Base-by-base conservation (phyloP, 2,329 filamentous ascomycete species). In the Blastomyces parvus region DNA sequence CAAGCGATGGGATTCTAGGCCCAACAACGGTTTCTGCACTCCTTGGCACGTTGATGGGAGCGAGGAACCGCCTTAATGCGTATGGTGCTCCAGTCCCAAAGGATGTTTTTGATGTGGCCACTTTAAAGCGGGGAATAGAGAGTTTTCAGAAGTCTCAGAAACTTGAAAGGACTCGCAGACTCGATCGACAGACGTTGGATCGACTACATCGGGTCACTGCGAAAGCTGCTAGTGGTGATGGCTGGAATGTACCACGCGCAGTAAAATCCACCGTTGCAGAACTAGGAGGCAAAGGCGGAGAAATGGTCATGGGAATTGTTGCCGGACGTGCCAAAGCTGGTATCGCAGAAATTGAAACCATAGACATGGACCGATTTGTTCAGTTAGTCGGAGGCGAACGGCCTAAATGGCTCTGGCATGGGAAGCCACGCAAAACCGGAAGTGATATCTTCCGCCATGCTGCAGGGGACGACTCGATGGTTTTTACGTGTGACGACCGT, bases 201-300 rank as follows among this genome's bases (percentile, higher is more conserved):
- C 86, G 85, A 63, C 80, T 99, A 55, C 92, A 95, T 69, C 85
- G 84, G 58, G 84, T 82, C n/a, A 97, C 93, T 14, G 90, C 90
- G 48, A 97, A 96, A 74, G 91, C 91, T 40, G 92, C 91, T 2
- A 89, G 88, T 60, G 88, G 90, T 42, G 91, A 97, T 72, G 89
- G 88, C 2, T 97, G 93, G 90, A 89, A 88, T 19, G 90, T 95
- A n/a, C 90, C 91, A 60, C 88, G 90, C 70, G 92, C 93, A 22
- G 91, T 99, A 70, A 97, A 97, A 73, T 96, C 91, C 2, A 97
- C 93, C 0, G 89, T 97, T 57, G 91, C 89, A 22, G 94, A 97
- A 75, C 85, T 99, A 48, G 91, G 91, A 68, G 93, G 94, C 17
- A 96, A 97, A 74, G 88, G 93, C 61, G 92, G 92, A 58, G 93